phyloP scores from a whole-genome alignment of 805 yeast genomes.

The Candida glaebosa region DNA sequence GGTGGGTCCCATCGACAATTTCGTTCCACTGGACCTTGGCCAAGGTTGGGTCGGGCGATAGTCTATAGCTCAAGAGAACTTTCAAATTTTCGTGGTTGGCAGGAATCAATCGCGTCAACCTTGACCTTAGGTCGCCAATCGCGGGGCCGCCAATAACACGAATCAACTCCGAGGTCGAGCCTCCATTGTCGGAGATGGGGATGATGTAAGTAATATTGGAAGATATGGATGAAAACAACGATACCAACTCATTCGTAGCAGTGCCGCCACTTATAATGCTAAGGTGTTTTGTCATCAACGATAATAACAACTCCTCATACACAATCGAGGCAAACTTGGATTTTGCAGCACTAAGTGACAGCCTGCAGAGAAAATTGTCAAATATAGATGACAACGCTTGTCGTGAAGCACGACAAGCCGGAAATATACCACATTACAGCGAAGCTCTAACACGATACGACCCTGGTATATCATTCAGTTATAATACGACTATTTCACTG shows the following conservation, averaged over 20 bases:
- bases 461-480: no score
- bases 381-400: not conserved
- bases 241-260: slow-evolving; percentile 77
- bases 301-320: not conserved
- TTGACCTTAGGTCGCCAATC: slow-evolving; percentile 84
- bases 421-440: not conserved
- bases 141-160: slow-evolving; percentile 93
- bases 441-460: no score
- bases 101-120: slow-evolving; percentile 73
- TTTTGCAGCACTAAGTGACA: not conserved
- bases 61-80: slow-evolving; percentile 42
- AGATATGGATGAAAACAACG: slow-evolving; percentile 47
- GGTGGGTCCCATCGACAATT: slow-evolving; percentile 77
- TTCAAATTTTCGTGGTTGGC: slow-evolving; percentile 37
- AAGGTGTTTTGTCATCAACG: not conserved
- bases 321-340: not conserved
- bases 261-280: slow-evolving; percentile 69
- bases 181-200: slow-evolving; percentile 92
- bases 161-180: slow-evolving; percentile 85
- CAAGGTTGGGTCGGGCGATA: slow-evolving; percentile 40
- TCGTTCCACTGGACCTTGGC: slow-evolving; percentile 75
- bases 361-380: not conserved
- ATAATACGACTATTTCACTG: no score
- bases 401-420: not conserved
- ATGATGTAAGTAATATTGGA: slow-evolving; percentile 58